Evolutionary conservation across 2,329 filamentous ascomycete species (phyloP).

Genomic region (Aspergillus felis): DNA sequence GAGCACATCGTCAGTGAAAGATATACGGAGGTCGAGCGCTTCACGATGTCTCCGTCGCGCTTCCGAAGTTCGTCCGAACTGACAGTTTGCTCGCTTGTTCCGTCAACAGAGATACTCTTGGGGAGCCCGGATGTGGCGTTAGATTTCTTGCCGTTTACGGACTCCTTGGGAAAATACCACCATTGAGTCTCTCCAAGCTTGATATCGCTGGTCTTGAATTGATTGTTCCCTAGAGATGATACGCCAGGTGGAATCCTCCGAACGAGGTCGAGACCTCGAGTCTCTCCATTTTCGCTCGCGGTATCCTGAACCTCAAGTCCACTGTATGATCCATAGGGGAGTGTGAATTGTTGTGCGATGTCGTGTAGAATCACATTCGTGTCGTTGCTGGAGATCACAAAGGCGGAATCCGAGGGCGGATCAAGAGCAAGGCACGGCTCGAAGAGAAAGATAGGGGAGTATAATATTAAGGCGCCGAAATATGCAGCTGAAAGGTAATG

Average conservation of each 20-base stretch:
- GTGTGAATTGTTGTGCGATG: slow-evolving; percentile 21
- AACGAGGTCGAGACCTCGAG: slow-evolving; percentile 46
- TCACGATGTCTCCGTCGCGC: slow-evolving; percentile 16
- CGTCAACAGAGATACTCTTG: slow-evolving; percentile 22
- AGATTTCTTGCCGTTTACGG: slow-evolving; percentile 47
- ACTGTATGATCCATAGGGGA: slow-evolving; percentile 26
- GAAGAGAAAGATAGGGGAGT: slow-evolving; percentile 59
- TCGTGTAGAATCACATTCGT: slow-evolving; percentile 45
- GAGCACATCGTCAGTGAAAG: slow-evolving; percentile 83
- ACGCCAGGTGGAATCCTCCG: slow-evolving; percentile 52
- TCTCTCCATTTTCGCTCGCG: slow-evolving; percentile 27
- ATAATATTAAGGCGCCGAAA: slow-evolving; percentile 56
- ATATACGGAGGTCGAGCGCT: slow-evolving; percentile 57
- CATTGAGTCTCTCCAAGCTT: slow-evolving; percentile 58
- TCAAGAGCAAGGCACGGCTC: slow-evolving; percentile 61
- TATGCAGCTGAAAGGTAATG: slow-evolving; percentile 71
- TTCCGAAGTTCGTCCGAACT: slow-evolving; percentile 14
- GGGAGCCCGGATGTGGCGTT: slow-evolving; percentile 31
- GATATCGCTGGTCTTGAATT: slow-evolving; percentile 57
- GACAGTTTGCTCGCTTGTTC: slow-evolving; percentile 9
- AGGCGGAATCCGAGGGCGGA: slow-evolving; percentile 56
- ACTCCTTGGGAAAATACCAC: slow-evolving; percentile 60
- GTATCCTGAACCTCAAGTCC: slow-evolving; percentile 29
- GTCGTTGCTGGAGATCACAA: slow-evolving; percentile 43
- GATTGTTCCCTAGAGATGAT: slow-evolving; percentile 61